Base-by-base conservation (phyloP, 2,329 filamentous ascomycete genomes). In the Penicillium sp. region DNA sequence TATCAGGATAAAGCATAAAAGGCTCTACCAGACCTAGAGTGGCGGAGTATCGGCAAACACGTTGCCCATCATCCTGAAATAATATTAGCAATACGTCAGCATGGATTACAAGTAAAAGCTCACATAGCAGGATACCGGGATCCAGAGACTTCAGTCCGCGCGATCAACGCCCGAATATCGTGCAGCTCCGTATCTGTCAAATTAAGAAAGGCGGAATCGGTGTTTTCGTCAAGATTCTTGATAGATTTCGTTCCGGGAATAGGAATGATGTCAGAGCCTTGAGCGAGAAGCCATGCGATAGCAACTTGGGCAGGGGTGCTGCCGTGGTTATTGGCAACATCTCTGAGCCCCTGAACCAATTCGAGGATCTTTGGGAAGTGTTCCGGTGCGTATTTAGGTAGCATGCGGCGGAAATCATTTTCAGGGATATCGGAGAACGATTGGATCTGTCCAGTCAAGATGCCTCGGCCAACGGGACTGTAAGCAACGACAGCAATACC, bases 211-310 rank as follows among this genome's bases (percentile, higher is more conserved):
- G 39, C 32, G 34, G 53, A 32, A 2, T 29, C 39, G 16, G 37
- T 35, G 24, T 64, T 64, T 29, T 64, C 57, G 13, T 57, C 57
- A 46, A 61, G 37, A 14, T 61, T 53, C 38, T 56, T 54, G 5
- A 56, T 52, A 29, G 43, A 56, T 31, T 55, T 66, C 3, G 66
- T 70, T 4, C 67, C 67, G 0, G 67, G 68, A 31, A 70, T 70
- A 3, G 68, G 67, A 13, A 70, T 59, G 9, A 70, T 60, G 49
- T 67, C 64, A 13, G 56, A 22, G 1, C 82, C 82, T 61, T 88
- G 84, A 2, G 79, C 79, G 61, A 86, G 64, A 53, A 89, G 63
- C 85, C 86, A 89, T 0, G 85, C 85, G 29, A 89, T 74, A 1
- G 82, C 81, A 31, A 89, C 66, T 66, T 89, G 81, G 1, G 77